Conservation (phyloP, 352 stramenopile genomes). For the Paralagenidium karlingii region DNA sequence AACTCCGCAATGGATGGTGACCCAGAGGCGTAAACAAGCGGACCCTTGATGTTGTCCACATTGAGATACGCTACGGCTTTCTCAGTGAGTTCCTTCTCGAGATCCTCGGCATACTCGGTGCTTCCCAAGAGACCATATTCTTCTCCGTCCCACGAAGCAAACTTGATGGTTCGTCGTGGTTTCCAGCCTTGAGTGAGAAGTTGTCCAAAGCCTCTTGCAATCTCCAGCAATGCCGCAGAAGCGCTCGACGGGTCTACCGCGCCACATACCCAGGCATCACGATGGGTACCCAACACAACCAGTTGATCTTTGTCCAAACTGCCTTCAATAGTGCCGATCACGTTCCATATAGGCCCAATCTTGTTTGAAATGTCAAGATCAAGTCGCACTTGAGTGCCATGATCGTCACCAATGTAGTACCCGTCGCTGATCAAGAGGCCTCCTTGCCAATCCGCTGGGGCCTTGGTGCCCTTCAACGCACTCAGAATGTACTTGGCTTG, state of each 20-base stretch:
- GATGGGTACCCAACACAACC: slow-evolving; percentile 84
- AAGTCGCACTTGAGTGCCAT: slow-evolving; percentile 43
- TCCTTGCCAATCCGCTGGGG: slow-evolving; percentile 42
- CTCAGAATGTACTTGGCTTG: slow-evolving; percentile 69
- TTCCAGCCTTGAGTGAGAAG: slow-evolving; percentile 54
- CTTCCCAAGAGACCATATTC: slow-evolving; percentile 75
- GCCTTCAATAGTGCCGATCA: slow-evolving; percentile 71
- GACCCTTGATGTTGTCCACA: slow-evolving; percentile 57
- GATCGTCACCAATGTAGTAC: slow-evolving; percentile 68
- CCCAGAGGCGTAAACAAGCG: slow-evolving; percentile 25
- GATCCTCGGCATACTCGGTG: slow-evolving; percentile 71
- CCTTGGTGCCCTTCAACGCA: slow-evolving; percentile 39
- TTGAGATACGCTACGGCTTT: slow-evolving; percentile 78
- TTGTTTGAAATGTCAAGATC: slow-evolving; percentile 67
- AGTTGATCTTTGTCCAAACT: slow-evolving; percentile 37
- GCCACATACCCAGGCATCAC: slow-evolving; percentile 85
- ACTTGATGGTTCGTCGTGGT: slow-evolving; percentile 56
- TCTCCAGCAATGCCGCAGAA: slow-evolving; percentile 71
- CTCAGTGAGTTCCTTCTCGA: slow-evolving; percentile 27
- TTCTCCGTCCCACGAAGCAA: slow-evolving; percentile 80
- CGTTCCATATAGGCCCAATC: slow-evolving; percentile 75
- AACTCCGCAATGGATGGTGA: slow-evolving; percentile 59
- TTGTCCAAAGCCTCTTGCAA: slow-evolving; percentile 53
- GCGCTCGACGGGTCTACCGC: slow-evolving; percentile 76
- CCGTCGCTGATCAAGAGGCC: slow-evolving; percentile 32